phyloP scores from a whole-genome alignment of 768 basidiomycete species.

The Collybia mongolica region DNA sequence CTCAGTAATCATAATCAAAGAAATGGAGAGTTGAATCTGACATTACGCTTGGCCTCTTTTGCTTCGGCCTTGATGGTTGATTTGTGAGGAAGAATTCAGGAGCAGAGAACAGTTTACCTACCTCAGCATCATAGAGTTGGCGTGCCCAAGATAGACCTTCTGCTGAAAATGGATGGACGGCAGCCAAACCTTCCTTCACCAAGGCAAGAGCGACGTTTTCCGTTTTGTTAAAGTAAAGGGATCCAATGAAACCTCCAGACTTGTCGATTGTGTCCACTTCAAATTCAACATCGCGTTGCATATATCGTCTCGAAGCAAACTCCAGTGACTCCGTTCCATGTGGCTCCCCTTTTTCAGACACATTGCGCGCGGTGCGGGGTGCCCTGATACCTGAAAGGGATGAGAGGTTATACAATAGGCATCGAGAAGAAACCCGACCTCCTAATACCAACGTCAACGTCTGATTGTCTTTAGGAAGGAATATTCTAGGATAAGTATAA shows the following conservation, averaged over 20 bases:
- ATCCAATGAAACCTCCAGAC: constrained; percentile 92
- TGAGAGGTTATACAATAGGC: neutral
- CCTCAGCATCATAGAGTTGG: constrained; percentile 85
- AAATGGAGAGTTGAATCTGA: constrained; percentile 34
- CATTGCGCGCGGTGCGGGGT: constrained; percentile 79
- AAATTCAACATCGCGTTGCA: constrained; percentile 96
- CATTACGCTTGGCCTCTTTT: constrained; percentile 75
- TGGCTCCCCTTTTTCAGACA: constrained; percentile 85
- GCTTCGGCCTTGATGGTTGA: constrained; percentile 61
- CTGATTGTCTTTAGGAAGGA: constrained; percentile 89
- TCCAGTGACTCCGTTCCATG: constrained; percentile 82
- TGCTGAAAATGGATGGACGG: constrained; percentile 86
- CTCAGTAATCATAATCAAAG: constrained; percentile 1
- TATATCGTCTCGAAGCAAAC: constrained; percentile 74
- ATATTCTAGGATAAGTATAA: constrained; percentile 49
- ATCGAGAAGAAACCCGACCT: constrained; percentile 40
- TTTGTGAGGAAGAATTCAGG: constrained; percentile 3
- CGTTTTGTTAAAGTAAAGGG: constrained; percentile 79
- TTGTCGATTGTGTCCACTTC: constrained; percentile 91
- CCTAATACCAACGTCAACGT: constrained; percentile 89
- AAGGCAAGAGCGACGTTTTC: constrained; percentile 88
- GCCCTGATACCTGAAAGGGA: constrained; percentile 73
- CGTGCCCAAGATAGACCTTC: constrained; percentile 78
- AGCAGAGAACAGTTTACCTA: constrained; percentile 19
- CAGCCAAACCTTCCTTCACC: constrained; percentile 83